phyloP scores from a whole-genome alignment of 305 asterid genomes.

The Fraxinus angustifolia region DNA sequence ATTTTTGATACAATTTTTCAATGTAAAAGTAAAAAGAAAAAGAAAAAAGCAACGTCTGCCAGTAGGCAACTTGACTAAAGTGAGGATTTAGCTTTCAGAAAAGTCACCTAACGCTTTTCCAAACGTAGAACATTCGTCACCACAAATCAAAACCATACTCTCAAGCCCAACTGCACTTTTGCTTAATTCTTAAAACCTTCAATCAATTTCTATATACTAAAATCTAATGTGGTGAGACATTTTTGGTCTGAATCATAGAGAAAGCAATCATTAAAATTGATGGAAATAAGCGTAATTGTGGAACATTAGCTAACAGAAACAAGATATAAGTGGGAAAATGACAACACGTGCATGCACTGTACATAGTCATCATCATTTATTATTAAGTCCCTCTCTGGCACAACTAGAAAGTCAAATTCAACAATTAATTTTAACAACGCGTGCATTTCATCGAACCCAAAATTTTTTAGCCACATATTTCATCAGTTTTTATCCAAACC shows the following conservation, averaged over 20 bases:
- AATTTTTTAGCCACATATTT: not conserved
- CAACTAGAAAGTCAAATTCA: not conserved
- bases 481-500: too few species aligned
- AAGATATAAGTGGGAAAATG: conserved; percentile 5
- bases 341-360: conserved; percentile 32
- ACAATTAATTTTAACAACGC: not conserved
- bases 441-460: not conserved
- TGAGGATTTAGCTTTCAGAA: conserved; percentile 11
- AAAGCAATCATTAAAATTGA: not conserved
- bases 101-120: conserved; percentile 6
- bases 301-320: not conserved
- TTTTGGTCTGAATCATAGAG: not conserved
- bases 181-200: not conserved
- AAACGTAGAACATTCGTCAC: not conserved
- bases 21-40: not conserved
- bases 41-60: not conserved
- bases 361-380: conserved; percentile 4
- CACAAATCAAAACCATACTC: not conserved
- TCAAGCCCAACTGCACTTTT: not conserved
- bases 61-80: conserved; percentile 22
- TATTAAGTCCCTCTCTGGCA: not conserved
- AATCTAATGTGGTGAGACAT: not conserved
- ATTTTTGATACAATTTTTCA: not conserved
- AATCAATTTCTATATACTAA: not conserved
- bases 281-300: not conserved